Evolutionary conservation across 352 stramenopile genomes (phyloP), one percentile per base, ranked within the genome.

Genomic region (Pythium rishiriense): DNA sequence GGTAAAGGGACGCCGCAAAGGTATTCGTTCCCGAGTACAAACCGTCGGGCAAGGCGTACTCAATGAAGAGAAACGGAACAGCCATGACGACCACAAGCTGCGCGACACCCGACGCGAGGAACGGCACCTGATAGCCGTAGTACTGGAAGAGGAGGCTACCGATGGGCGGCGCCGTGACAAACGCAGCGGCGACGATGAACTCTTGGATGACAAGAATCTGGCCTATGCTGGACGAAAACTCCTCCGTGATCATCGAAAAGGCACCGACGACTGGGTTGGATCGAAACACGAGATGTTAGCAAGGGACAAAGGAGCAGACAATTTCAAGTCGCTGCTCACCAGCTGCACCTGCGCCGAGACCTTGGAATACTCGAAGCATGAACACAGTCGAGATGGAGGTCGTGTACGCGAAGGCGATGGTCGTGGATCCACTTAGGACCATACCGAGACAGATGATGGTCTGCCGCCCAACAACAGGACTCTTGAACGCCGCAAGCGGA

Each of bases 391-490:
- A 19, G 12, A 79, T 45, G 0, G 72, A 66, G 10, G 66, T 72
- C 46, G 71, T 68, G 66, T 91, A 91, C 21, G 76, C 82, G 48
- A 91, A 89, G 7, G 74, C 71, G 54, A 89, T 79, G 9, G 82
- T 91, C n/a, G 78, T 80, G 15, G 73, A 67, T 2, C 79, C 82
- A 48, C 78, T 88, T 54, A 87, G 54, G 58, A 91, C 72, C 53
- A 91, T 77, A 1, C 82, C 82, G 43, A 89, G 58, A 54, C 82
- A 91, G 46, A 91, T 77, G 62, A 88, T 69, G n/a, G 76, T 85
- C 58, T 91, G 78, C 0, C 78, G 76, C 17, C 82, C 82, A 7
- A 88, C 51, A 5, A 58, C 60, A 8, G 73, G 73, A 26, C 75
- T 86, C 17, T 75, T 65, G 10, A 67, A 67, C 0, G 78, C 81